Evolutionary conservation across 164 flowering plant species (phyloP).

Genomic region (Magnolia changhungtana): DNA sequence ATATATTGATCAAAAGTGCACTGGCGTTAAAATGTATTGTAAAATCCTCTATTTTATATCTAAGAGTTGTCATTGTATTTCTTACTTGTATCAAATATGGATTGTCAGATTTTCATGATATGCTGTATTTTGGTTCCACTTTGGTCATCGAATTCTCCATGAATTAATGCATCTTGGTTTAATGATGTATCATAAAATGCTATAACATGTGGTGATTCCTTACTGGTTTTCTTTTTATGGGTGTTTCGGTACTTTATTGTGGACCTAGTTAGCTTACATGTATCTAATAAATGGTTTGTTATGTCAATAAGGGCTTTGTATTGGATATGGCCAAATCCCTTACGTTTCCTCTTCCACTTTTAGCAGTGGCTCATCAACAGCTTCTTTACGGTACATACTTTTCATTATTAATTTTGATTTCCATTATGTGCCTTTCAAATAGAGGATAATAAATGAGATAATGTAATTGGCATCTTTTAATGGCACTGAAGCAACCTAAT

Average conservation of each 20-base stretch:
- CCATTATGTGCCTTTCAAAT: not conserved
- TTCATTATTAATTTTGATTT: not conserved
- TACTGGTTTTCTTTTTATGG: not conserved
- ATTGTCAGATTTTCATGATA: too few species aligned
- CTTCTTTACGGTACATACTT: slow-evolving; percentile 59
- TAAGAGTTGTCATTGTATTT: too few species aligned
- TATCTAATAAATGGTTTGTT: slow-evolving; percentile 12
- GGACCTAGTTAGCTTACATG: not conserved
- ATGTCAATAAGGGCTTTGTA: slow-evolving; percentile 46
- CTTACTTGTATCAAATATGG: too few species aligned
- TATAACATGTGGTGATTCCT: not conserved
- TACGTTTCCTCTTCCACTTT: slow-evolving; percentile 82
- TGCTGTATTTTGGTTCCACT: too few species aligned
- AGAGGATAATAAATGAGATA: not conserved
- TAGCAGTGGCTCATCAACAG: slow-evolving; percentile 85
- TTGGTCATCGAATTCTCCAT: not conserved
- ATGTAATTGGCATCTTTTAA: not conserved
- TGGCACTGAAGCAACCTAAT: slow-evolving; percentile 3
- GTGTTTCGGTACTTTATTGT: not conserved
- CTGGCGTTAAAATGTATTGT: too few species aligned
- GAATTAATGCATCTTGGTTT: not conserved
- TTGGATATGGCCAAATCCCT: slow-evolving; percentile 67
- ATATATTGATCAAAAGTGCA: too few species aligned
- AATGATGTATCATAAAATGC: not conserved
- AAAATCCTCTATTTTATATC: too few species aligned